These are phyloP conservation scores for Pseudozyma hubeiensis DNA, from an alignment of 1,284 basidiomycete species.

Conservation along the genomic window DNA sequence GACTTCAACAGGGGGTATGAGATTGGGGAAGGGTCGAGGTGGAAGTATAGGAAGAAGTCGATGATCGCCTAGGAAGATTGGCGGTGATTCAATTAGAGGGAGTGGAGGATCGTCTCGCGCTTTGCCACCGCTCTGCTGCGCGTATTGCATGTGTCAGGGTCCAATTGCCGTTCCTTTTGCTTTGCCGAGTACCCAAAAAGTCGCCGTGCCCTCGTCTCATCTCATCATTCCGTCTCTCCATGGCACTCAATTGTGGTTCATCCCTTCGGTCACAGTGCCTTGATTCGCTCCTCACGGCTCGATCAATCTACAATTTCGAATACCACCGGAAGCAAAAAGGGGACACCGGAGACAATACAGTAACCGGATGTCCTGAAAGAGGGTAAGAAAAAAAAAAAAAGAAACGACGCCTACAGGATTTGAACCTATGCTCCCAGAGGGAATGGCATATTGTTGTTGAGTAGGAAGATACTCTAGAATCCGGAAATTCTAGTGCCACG, in stretches of 20 bases:
- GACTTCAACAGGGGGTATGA: too few species aligned
- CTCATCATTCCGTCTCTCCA: neutral
- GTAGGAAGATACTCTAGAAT: conserved; percentile 39
- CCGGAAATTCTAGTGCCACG: conserved; percentile 46
- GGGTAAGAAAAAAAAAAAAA: conserved; percentile 5
- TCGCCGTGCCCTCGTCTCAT: conserved; percentile 1
- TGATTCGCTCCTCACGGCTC: too few species aligned
- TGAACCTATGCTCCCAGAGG: conserved; percentile 57
- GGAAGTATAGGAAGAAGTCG: too few species aligned
- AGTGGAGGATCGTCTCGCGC: too few species aligned
- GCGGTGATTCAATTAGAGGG: too few species aligned
- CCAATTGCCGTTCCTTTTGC: conserved; percentile 3
- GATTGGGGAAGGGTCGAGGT: too few species aligned
- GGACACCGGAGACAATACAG: too few species aligned
- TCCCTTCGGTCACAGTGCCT: too few species aligned
- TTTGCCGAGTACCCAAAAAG: neutral
- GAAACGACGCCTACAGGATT: conserved; percentile 52
- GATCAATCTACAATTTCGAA: too few species aligned
- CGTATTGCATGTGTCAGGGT: conserved; percentile 4
- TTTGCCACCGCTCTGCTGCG: conserved; percentile 1
- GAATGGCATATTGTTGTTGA: conserved; percentile 49
- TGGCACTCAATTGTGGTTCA: too few species aligned
- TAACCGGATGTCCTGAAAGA: too few species aligned
- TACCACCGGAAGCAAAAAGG: neutral
- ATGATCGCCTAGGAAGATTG: too few species aligned